Base-by-base conservation (phyloP, 768 basidiomycete genomes). In the Mycena haematopus region DNA sequence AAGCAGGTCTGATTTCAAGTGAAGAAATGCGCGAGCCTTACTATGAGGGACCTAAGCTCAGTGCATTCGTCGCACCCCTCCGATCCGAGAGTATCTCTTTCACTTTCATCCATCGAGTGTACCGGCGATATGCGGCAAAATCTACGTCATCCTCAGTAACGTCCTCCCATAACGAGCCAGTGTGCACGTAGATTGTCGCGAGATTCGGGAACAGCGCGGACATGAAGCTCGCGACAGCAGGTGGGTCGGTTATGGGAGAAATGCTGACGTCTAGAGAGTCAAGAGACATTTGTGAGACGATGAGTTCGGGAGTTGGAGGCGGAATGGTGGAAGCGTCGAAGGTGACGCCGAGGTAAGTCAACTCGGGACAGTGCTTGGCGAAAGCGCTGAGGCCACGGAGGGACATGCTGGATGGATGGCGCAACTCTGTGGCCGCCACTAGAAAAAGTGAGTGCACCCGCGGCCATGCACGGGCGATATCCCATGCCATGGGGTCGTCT, bases 401-500 rank as follows among this genome's bases (percentile, higher is more conserved):
- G 6, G 56, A 17, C 45, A 47, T 31, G 27, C 24, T 47, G 0
- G 54, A 46, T 5, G 29, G 54, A 21, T 44, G 45, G 19, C 33
- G 44, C 10, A 29, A 5, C 6, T 42, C 21, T 14, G 22, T 22
- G 44, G 17, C 8, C 17, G 44, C 8, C 40, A 7, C 7, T 15
- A 42, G 13, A 17, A 14, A 5, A n/a, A 22, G 29, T 7, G 29
- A 11, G 35, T 27, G 29, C 3, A 46, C 27, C 11, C 27, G 29
- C n/a, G 45, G 54, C 54, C 54, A 56, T 9, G 54, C 54, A 21
- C 42, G 29, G 27, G 45, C 44, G 42, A 56, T 56, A 10, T 56
- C 29, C 44, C 24, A 40, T 27, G 38, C 52, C 8, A 24, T n/a
- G n/a, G 29, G 9, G 22, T 57, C 46, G 24, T 57, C 56, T 24